Conservation (phyloP, 2,329 filamentous ascomycete genomes). For the Penicillium brasilianum region DNA sequence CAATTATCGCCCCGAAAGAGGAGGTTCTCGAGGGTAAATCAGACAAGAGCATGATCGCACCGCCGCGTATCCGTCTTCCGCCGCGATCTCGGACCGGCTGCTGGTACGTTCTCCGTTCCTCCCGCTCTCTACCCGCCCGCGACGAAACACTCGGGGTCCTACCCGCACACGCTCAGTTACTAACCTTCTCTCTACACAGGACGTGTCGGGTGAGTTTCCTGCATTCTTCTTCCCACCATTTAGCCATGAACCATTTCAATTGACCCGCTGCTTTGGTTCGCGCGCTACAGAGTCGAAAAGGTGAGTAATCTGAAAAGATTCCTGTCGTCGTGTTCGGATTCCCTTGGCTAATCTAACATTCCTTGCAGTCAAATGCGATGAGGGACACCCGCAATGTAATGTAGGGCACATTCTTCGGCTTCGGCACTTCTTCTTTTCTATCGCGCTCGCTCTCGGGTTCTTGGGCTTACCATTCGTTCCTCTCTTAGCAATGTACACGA, state of each 20-base stretch:
- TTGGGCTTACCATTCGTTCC: constrained; percentile 13
- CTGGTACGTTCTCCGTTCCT: constrained; percentile 47
- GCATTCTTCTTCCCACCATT: constrained; percentile 9
- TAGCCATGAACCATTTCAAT: constrained; percentile 2
- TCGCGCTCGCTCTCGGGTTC: not conserved
- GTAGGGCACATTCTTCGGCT: constrained; percentile 42
- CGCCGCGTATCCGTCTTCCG: constrained; percentile 54
- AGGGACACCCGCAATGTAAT: constrained; percentile 59
- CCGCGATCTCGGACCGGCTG: constrained; percentile 61
- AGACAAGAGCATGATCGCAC: constrained; percentile 40
- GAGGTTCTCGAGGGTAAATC: constrained; percentile 39
- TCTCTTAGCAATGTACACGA: constrained; percentile 57
- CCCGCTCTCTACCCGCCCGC: not conserved
- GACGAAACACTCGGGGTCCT: too few relatives aligned
- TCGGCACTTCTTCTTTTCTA: not conserved
- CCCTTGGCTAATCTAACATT: constrained; percentile 25
- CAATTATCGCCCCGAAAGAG: constrained; percentile 54
- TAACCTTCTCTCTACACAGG: constrained; percentile 34
- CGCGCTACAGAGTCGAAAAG: constrained; percentile 46
- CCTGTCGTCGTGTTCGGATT: constrained; percentile 5
- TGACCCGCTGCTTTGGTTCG: constrained; percentile 14
- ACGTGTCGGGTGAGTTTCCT: constrained; percentile 48
- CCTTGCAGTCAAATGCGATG: constrained; percentile 60
- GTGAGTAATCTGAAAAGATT: constrained; percentile 30
- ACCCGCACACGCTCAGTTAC: constrained; percentile 12